A percentile compares a stretch with the other conserved stretches of the same genome.
These are phyloP conservation scores for Chlamydomonas sp. DNA, from an alignment of 139 green algal genomes.

Conservation along the genomic window DNA sequence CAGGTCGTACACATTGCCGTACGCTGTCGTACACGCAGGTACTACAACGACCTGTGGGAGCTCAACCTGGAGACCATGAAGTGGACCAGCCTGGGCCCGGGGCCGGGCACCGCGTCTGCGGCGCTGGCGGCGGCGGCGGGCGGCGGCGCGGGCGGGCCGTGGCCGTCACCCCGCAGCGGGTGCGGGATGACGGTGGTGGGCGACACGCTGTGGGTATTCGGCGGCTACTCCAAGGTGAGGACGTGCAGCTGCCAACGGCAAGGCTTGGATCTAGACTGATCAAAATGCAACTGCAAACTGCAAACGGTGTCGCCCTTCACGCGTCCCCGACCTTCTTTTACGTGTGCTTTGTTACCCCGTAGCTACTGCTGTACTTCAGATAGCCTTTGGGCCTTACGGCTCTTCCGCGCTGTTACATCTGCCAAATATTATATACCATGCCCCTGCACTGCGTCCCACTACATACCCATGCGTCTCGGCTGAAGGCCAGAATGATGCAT, in stretches of 20 bases:
- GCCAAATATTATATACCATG: no score
- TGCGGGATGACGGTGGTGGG: constrained; percentile 78
- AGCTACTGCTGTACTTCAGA: no score
- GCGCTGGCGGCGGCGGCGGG: neutral
- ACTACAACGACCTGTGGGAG: constrained; percentile 94
- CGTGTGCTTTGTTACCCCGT: no score
- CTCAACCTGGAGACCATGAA: constrained; percentile 82
- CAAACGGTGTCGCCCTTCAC: neutral
- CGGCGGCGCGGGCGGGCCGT: neutral
- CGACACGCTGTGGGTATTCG: constrained; percentile 87
- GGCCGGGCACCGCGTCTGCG: neutral
- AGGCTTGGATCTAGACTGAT: neutral
- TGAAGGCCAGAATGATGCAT: no score
- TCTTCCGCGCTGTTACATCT: no score
- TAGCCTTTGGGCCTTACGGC: no score
- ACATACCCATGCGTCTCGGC: no score
- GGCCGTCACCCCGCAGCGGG: constrained; percentile 73
- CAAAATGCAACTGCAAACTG: no score
- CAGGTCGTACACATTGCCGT: no score
- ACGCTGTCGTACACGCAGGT: constrained; percentile 58
- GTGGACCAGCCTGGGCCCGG: constrained; percentile 65
- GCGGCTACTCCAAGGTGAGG: constrained; percentile 87
- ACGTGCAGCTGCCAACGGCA: neutral
- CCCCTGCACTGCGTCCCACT: no score
- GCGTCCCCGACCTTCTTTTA: no score